These are phyloP conservation scores for Corymbia calophylla DNA, from an alignment of 441 rosid genomes.

Conservation along the genomic window DNA sequence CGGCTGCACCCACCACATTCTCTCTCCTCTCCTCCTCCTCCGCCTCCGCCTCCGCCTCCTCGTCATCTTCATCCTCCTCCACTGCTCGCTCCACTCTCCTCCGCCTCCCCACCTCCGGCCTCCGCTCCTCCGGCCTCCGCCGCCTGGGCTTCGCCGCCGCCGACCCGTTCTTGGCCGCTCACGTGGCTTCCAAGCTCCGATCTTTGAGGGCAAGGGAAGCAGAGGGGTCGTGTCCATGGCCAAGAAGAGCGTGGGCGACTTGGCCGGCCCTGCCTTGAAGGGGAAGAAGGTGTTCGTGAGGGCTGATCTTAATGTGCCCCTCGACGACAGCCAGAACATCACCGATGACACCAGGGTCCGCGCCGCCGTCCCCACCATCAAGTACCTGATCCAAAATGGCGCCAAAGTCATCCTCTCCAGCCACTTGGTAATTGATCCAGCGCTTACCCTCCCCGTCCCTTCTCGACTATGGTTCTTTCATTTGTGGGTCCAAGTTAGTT, in stretches of 20 bases:
- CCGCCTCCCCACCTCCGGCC: background rate
- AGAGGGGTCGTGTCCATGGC: slow-evolving; percentile 25
- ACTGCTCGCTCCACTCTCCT: background rate
- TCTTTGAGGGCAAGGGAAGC: background rate
- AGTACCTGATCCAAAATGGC: slow-evolving; percentile 64
- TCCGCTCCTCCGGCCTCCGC: background rate
- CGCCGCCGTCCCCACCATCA: slow-evolving; percentile 77
- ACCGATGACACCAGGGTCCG: slow-evolving; percentile 70
- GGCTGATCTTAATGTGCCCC: slow-evolving; percentile 72
- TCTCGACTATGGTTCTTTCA: background rate
- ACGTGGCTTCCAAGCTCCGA: background rate
- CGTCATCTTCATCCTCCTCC: background rate
- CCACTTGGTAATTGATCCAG: slow-evolving; percentile 40
- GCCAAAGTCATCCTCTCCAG: slow-evolving; percentile 77
- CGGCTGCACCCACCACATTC: background rate
- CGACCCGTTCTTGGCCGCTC: background rate
- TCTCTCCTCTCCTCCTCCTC: background rate
- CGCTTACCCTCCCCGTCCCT: background rate
- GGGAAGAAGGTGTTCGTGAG: slow-evolving; percentile 75
- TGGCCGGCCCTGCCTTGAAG: slow-evolving; percentile 48
- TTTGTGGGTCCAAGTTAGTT: background rate
- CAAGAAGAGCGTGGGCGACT: slow-evolving; percentile 65
- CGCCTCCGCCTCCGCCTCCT: background rate
- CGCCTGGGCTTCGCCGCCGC: slow-evolving; percentile 1
- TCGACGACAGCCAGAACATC: slow-evolving; percentile 62